Evolutionary conservation across 148 eudicot genomes (phyloP).

Genomic region (Rhododendron kiyosumense): DNA sequence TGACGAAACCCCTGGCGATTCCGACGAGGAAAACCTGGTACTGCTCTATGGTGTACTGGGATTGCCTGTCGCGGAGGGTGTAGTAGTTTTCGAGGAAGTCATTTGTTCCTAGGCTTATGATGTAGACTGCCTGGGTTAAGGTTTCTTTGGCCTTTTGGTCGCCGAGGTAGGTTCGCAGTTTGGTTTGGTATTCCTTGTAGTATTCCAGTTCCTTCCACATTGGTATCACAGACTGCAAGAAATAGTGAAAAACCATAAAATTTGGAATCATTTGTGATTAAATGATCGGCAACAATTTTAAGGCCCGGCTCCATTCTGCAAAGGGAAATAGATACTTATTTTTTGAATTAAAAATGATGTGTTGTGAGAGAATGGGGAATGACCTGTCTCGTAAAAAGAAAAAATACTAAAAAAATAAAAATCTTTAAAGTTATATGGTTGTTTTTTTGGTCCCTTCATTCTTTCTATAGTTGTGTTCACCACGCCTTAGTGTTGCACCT

Average conservation of each 20-base stretch:
- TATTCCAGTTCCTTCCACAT: conserved; percentile 32
- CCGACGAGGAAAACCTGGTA: conserved; percentile 18
- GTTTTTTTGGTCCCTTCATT: no score
- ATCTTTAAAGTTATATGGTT: no score
- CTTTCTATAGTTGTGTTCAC: not conserved
- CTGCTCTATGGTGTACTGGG: conserved; percentile 16
- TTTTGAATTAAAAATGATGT: no score
- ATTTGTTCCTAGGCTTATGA: conserved; percentile 40
- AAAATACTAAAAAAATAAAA: no score
- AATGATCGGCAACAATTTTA: not conserved
- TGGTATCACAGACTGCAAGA: conserved; percentile 36
- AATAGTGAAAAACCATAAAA: not conserved
- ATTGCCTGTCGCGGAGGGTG: conserved; percentile 16
- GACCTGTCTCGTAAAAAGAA: no score
- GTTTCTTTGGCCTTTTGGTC: conserved; percentile 20
- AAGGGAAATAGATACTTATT: no score
- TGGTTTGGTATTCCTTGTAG: conserved; percentile 32
- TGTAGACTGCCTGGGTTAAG: conserved; percentile 25
- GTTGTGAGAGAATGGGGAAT: no score
- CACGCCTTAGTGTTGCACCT: not conserved
- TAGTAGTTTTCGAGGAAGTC: conserved; percentile 44
- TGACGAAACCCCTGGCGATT: conserved; percentile 13
- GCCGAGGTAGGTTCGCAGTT: conserved; percentile 25
- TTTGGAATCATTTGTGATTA: not conserved
- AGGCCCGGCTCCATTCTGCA: no score